phyloP scores from a whole-genome alignment of 2,329 filamentous ascomycete species.

The Fusarium bulbicola region DNA sequence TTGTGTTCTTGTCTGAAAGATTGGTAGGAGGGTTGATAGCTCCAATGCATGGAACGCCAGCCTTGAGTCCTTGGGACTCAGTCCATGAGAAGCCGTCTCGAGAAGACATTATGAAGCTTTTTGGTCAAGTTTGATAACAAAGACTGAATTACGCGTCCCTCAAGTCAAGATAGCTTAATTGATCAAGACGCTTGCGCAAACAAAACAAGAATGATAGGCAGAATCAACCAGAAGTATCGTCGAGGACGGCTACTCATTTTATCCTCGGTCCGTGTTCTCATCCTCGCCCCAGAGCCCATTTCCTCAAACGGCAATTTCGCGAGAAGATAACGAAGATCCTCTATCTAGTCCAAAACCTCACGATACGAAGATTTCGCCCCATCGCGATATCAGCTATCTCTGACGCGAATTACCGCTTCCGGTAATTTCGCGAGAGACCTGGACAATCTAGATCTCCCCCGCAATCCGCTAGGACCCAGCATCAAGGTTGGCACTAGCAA shows the following conservation, averaged over 20 bases:
- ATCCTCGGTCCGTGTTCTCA: conserved; percentile 13
- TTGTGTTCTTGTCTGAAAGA: neutral
- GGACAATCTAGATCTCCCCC: neutral
- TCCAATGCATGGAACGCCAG: conserved; percentile 45
- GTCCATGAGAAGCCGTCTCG: conserved; percentile 47
- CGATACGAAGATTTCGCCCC: neutral
- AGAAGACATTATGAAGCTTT: conserved; percentile 32
- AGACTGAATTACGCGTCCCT: neutral
- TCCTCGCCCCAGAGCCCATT: neutral
- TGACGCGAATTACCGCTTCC: neutral
- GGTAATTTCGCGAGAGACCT: conserved; percentile 5
- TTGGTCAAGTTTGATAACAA: neutral
- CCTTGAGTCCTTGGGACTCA: conserved; percentile 39
- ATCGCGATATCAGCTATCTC: neutral
- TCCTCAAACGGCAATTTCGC: neutral
- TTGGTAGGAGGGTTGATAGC: conserved; percentile 43
- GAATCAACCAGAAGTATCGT: neutral
- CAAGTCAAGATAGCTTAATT: accelerated
- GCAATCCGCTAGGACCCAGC: conserved; percentile 1
- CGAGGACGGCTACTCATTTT: conserved; percentile 20
- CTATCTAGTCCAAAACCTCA: neutral
- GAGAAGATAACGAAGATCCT: neutral
- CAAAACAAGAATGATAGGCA: neutral
- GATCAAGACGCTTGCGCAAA: neutral
- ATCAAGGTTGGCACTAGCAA: neutral